These are phyloP conservation scores for Begonia loranthoides DNA, from an alignment of 306 rosid species.

Conservation along the genomic window DNA sequence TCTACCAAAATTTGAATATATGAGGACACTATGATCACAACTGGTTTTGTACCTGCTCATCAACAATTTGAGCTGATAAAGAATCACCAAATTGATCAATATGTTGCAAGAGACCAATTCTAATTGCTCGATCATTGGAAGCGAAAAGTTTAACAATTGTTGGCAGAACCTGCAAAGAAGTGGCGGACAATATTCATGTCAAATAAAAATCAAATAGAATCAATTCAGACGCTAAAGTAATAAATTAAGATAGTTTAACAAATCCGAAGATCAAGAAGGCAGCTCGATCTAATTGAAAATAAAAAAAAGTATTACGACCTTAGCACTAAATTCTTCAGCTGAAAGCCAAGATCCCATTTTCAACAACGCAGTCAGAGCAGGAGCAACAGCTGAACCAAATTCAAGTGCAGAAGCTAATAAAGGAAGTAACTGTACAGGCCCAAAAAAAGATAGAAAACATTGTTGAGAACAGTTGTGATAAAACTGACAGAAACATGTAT, in stretches of 20 bases:
- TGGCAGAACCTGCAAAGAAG: conserved; percentile 55
- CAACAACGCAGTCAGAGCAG: conserved; percentile 89
- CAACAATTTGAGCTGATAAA: conserved; percentile 75
- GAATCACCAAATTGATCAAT: conserved; percentile 92
- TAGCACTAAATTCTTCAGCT: conserved; percentile 62
- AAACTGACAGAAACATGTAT: not conserved
- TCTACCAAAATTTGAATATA: too few relatives aligned
- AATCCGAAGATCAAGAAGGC: not conserved
- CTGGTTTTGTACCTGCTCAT: conserved; percentile 59
- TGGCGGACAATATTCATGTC: conserved; percentile 13
- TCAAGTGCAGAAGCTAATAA: conserved; percentile 97
- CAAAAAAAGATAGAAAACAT: conserved; percentile 11
- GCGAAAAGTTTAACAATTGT: conserved; percentile 80
- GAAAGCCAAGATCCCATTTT: conserved; percentile 97
- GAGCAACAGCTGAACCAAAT: conserved; percentile 99
- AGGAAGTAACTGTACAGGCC: conserved; percentile 79
- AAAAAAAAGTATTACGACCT: conserved; percentile 30
- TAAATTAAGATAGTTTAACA: not conserved
- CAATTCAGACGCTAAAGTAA: not conserved
- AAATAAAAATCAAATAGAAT: conserved; percentile 3
- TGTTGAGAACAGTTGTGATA: conserved; percentile 6
- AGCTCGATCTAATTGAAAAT: not conserved
- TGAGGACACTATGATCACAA: not conserved
- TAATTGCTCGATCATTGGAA: conserved; percentile 91
- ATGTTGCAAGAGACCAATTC: conserved; percentile 88